Evolutionary conservation across 1,139 yeast species (phyloP), one percentile per base, ranked within the genome.

Genomic region (Candida dubliniensis): DNA sequence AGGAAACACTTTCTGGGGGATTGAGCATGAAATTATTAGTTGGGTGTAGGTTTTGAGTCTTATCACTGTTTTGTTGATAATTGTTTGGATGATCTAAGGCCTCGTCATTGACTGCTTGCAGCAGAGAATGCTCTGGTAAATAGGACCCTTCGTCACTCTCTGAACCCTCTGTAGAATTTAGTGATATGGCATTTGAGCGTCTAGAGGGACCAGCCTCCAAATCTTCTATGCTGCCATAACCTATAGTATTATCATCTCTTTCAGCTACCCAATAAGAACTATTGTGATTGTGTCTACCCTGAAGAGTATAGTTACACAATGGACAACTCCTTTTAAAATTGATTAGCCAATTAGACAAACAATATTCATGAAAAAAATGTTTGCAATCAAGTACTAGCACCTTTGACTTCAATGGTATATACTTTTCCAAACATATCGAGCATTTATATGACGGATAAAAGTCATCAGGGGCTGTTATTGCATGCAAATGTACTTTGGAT

Each of bases 321-420:
- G 79, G 79, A 53, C 79, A 74, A 44, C 71, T 68, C 45, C 76
- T 56, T 40, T 64, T 61, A 54, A 73, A 74, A 52, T 73, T 71
- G 25, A 74, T 67, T 38, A 74, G 59, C 79, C 79, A 74, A 49
- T 72, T 73, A 15, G 75, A 66, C 42, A 74, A 61, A 50, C 79
- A 74, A 29, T 58, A 57, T 47, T 74, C 75, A 51, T 74, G 79
- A 50, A 63, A 73, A 31, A 73, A 62, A 53, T 74, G 79, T 50
- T 71, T 71, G 51, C 79, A 74, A 18, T 64, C 66, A 43, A 74
- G 59, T n/a, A 73, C 67, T 38, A 74, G 59, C 5, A 74, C 73
- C 34, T 67, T 54, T 5, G 76, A 69, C 42, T 55, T 54, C 33
- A 73, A 60, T 1, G 76, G 74, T 14, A 58, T 53, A 48, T 69